Evolutionary conservation across 192 early-diverging fungal genomes (phyloP), one percentile per base, ranked within the genome.

Genomic region (Gamsiella multidivaricata): DNA sequence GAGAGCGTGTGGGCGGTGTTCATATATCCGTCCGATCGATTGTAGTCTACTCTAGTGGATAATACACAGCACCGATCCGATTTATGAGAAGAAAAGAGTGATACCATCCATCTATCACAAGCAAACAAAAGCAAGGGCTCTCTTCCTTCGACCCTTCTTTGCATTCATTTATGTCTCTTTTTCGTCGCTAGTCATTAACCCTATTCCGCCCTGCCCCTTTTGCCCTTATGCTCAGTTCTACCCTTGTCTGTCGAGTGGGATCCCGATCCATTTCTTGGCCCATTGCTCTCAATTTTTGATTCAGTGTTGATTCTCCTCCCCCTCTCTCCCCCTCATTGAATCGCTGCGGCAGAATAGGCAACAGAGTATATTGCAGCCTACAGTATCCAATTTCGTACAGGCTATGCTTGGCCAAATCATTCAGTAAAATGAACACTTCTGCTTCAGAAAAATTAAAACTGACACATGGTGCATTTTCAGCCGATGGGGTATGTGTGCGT

Each of bases 251-350:
- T 42, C 15, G 43, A 46, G 29, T 31, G 43, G 59, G 59, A 49
- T 34, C 59, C 59, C 59, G 59, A 61, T 61, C 59, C 59, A 61
- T 23, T 49, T 61, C 59, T 61, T 49, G 59, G 43, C n/a, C 59
- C 32, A 18, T 61, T 61, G 59, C 59, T 61, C 59, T 61, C 59
- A 61, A 47, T 8, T 12, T 32, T 46, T 47, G 45, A 46, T 46
- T 46, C 45, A 46, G 39, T 41, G 8, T 14, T 14, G 8, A 9
- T 6, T 18, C n/a, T 18, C n/a, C 45, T 46, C 17, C 12, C 45
- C 45, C n/a, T 9, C 45, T 46, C n/a, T 9, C 45, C 45, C n/a
- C 15, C 4, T 46, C n/a, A 18, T 46, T 10, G 9, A 18, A n/a
- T n/a, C 17, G 6, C 45, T 46, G 39, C 39, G 39, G 39, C 39